Conservation (phyloP, 345 rosid species). For the Toxicodendron radicans region DNA sequence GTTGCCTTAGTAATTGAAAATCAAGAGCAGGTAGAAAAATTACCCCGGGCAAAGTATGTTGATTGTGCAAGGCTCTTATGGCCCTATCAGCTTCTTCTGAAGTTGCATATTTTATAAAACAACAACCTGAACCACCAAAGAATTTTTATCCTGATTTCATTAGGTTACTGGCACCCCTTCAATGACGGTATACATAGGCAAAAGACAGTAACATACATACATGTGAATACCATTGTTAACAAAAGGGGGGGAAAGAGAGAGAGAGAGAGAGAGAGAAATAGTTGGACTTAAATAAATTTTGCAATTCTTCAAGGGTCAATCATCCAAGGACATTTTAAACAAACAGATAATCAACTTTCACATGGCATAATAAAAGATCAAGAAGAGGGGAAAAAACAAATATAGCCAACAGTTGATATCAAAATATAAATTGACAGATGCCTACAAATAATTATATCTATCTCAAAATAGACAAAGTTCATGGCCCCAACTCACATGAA, state of each 20-base stretch:
- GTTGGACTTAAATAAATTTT: background rate
- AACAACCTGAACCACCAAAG: constrained; percentile 81
- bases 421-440: constrained; percentile 1
- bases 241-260: background rate
- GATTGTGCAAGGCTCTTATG: constrained; percentile 94
- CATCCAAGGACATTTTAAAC: constrained; percentile 15
- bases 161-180: constrained; percentile 26
- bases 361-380: background rate
- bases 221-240: background rate
- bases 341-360: constrained; percentile 8
- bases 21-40: constrained; percentile 29
- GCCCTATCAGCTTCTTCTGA: constrained; percentile 96
- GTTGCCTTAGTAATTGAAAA: background rate
- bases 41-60: constrained; percentile 88
- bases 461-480: background rate
- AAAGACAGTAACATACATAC: constrained; percentile 14
- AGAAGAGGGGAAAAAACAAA: background rate
- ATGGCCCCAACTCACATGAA: background rate
- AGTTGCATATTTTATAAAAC: constrained; percentile 95
- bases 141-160: constrained; percentile 42
- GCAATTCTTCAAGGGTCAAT: constrained; percentile 22
- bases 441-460: background rate
- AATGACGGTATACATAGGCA: constrained; percentile 14
- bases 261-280: background rate
- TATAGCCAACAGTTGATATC: background rate